Evolutionary conservation across 768 basidiomycete genomes (phyloP).

Genomic region (Tricholomella constricta): DNA sequence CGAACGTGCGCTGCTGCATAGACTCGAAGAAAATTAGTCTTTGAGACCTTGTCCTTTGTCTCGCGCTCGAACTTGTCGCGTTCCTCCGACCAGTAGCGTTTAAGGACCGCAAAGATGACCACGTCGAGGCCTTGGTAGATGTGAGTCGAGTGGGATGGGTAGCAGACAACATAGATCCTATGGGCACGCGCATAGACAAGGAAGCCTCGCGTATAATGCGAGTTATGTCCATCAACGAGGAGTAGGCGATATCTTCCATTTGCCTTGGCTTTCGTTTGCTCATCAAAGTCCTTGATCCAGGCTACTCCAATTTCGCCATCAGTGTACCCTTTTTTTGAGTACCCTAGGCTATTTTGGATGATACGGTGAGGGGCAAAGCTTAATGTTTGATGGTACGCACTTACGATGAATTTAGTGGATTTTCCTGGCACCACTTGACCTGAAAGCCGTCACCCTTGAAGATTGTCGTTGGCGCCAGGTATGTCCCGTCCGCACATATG

Average conservation of each 20-base stretch:
- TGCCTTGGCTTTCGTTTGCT: neutral
- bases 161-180: constrained; percentile 31
- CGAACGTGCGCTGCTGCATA: constrained; percentile 33
- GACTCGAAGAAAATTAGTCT: constrained; percentile 38
- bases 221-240: constrained; percentile 41
- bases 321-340: no score
- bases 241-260: constrained; percentile 28
- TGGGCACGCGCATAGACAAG: constrained; percentile 27
- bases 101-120: constrained; percentile 13
- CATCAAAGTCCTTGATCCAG: constrained; percentile 38
- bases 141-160: constrained; percentile 35
- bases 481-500: no score
- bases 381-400: no score
- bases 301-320: no score
- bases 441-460: no score
- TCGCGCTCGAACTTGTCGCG: constrained; percentile 13
- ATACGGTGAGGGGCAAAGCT: no score
- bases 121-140: no score
- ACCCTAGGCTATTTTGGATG: no score
- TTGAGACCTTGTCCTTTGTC: constrained; percentile 25
- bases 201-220: constrained; percentile 31
- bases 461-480: no score
- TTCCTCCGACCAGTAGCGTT: constrained; percentile 7
- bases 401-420: no score
- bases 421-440: no score